Evolutionary conservation across 805 yeast species (phyloP).

Genomic region (Wickerhamia fluorescens): DNA sequence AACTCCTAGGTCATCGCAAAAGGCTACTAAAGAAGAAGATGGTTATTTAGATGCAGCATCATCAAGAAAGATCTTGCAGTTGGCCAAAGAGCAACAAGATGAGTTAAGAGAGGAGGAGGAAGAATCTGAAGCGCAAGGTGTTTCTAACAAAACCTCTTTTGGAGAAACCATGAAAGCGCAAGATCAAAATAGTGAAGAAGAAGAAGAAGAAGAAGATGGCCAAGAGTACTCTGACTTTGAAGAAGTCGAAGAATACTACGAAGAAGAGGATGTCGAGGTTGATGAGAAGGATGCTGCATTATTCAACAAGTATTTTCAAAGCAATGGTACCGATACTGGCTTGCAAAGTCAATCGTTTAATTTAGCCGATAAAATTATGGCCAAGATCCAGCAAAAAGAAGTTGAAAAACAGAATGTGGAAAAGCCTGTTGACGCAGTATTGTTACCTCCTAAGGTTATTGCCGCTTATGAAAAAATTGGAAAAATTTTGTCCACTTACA

Average conservation of each 20-base stretch:
- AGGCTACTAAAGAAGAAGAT: slow-evolving; percentile 26
- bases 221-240: slow-evolving; percentile 50
- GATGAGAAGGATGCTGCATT: slow-evolving; percentile 79
- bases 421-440: slow-evolving; percentile 62
- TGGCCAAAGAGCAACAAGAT: slow-evolving; percentile 90
- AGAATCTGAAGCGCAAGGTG: slow-evolving; percentile 15
- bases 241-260: slow-evolving; percentile 36
- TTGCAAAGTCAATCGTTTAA: slow-evolving; percentile 49
- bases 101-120: slow-evolving; percentile 71
- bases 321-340: slow-evolving; percentile 17
- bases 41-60: slow-evolving; percentile 68
- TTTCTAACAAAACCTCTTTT: slow-evolving; percentile 13
- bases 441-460: slow-evolving; percentile 92
- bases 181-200: slow-evolving; percentile 15
- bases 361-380: slow-evolving; percentile 91
- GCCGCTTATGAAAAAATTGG: slow-evolving; percentile 93
- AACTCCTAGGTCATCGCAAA: slow-evolving; percentile 21
- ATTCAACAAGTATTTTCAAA: slow-evolving; percentile 68
- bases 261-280: slow-evolving; percentile 57
- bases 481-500: slow-evolving; percentile 75
- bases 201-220: slow-evolving; percentile 33
- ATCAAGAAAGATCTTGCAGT: slow-evolving; percentile 77
- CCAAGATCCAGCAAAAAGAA: slow-evolving; percentile 75
- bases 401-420: slow-evolving; percentile 14
- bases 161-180: slow-evolving; percentile 16